A percentile compares a stretch with the other conserved stretches of the same genome.
Evolutionary conservation across 2,329 filamentous ascomycete species (phyloP).

Genomic region (Clonostachys chloroleuca): DNA sequence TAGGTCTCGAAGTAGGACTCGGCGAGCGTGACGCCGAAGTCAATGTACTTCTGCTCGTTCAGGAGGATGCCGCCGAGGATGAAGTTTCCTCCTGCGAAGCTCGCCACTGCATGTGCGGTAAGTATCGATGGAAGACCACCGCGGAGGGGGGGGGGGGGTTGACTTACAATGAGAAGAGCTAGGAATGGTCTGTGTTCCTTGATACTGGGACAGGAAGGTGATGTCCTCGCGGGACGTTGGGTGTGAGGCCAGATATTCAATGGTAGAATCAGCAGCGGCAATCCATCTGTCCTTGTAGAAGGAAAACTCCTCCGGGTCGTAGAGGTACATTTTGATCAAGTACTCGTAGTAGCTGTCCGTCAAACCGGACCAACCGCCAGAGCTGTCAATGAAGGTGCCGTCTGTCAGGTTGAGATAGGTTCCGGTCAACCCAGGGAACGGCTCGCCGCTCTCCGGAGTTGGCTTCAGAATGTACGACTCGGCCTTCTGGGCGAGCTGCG

Average conservation of each 20-base stretch:
- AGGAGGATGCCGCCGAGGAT: slow-evolving; percentile 75
- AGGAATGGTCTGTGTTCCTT: slow-evolving; percentile 36
- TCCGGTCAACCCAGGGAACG: slow-evolving; percentile 75
- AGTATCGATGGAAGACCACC: slow-evolving; percentile 15
- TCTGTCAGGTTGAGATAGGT: slow-evolving; percentile 58
- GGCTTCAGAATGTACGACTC: slow-evolving; percentile 69
- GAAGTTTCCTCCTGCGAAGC: slow-evolving; percentile 83
- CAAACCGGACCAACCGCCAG: slow-evolving; percentile 73
- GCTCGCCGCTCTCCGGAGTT: slow-evolving; percentile 43
- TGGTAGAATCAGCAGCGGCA: slow-evolving; percentile 69
- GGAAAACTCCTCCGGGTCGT: slow-evolving; percentile 61
- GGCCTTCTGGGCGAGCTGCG: slow-evolving; percentile 58
- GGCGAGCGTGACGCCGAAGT: slow-evolving; percentile 71
- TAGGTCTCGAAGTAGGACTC: slow-evolving; percentile 74
- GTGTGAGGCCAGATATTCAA: slow-evolving; percentile 65
- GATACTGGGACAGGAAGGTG: slow-evolving; percentile 63
- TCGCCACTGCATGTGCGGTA: slow-evolving; percentile 56
- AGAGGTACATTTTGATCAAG: slow-evolving; percentile 86
- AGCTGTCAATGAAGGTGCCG: slow-evolving; percentile 62
- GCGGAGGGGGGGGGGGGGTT: not conserved
- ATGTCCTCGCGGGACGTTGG: slow-evolving; percentile 63
- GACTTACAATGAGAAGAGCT: slow-evolving; percentile 44
- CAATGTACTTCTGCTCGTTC: slow-evolving; percentile 57
- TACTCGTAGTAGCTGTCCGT: slow-evolving; percentile 86
- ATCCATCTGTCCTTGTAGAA: slow-evolving; percentile 72